Evolutionary conservation across 192 early-diverging fungal species (phyloP).

Genomic region (Coemansia asiatica): DNA sequence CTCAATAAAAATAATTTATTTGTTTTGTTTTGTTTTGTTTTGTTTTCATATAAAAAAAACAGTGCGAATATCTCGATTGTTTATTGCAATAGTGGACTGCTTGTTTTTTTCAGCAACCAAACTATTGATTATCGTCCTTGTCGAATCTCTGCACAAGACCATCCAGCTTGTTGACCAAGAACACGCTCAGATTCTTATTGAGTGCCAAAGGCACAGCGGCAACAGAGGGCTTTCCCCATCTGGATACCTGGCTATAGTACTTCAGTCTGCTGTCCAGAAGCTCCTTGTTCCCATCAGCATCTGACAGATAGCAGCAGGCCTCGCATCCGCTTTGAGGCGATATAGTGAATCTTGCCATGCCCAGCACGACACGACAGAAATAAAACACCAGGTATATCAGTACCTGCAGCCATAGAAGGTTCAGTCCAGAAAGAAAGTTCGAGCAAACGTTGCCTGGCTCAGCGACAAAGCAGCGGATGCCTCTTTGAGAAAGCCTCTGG

Average conservation of each 20-base stretch:
- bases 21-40: too few relatives aligned
- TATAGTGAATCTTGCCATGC: conserved; percentile 37
- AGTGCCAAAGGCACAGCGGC: conserved; percentile 8
- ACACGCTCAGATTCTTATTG: conserved; percentile 5
- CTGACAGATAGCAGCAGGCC: conserved; percentile 20
- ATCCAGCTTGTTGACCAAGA: conserved; percentile 27
- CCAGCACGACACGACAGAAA: conserved; percentile 22
- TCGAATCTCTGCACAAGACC: conserved; percentile 15
- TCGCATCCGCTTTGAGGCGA: conserved; percentile 20
- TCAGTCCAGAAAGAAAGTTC: conserved; percentile 32
- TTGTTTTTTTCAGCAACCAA: too few relatives aligned
- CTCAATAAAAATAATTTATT: too few relatives aligned
- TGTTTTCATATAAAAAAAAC: too few relatives aligned
- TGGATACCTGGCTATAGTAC: conserved; percentile 37
- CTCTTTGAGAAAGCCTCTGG: conserved; percentile 3
- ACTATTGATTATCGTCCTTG: neutral
- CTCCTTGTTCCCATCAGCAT: neutral
- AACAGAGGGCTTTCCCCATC: conserved; percentile 25
- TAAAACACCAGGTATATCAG: conserved; percentile 30
- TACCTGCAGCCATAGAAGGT: conserved; percentile 13
- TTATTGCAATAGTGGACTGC: too few relatives aligned
- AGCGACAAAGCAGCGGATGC: conserved; percentile 28
- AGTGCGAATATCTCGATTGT: too few relatives aligned
- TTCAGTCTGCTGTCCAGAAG: conserved; percentile 32
- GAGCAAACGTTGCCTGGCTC: conserved; percentile 53